A percentile compares a stretch with the other conserved stretches of the same genome.
Conservation (phyloP, 2,329 filamentous ascomycete genomes). For the Bipolaris sorokiniana region DNA sequence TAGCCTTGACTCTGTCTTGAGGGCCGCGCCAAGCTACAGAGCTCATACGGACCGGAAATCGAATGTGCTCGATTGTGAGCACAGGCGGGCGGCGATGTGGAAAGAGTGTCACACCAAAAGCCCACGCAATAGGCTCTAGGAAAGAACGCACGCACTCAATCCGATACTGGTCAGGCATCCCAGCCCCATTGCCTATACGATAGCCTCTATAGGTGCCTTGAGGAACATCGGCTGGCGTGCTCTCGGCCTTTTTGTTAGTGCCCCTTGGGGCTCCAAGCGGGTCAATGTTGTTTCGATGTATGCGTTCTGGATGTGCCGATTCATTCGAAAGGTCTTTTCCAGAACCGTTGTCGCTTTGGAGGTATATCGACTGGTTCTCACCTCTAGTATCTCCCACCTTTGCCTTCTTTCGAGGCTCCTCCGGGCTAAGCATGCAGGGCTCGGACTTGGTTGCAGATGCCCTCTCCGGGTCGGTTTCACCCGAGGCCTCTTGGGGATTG, state of each 20-base stretch:
- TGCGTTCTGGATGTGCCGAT: constrained; percentile 29
- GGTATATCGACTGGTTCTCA: constrained; percentile 16
- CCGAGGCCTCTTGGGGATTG: constrained; percentile 11
- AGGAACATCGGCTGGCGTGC: constrained; percentile 35
- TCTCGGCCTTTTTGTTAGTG: constrained; percentile 25
- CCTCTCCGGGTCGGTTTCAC: constrained; percentile 20
- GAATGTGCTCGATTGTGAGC: constrained; percentile 57
- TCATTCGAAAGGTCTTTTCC: constrained; percentile 13
- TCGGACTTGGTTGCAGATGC: constrained; percentile 15
- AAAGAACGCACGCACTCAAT: constrained; percentile 63
- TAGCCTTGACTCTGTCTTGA: constrained; percentile 58
- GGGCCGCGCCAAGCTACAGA: constrained; percentile 61
- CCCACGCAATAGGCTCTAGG: constrained; percentile 63
- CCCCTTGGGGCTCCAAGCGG: constrained; percentile 36
- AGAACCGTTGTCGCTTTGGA: constrained; percentile 19
- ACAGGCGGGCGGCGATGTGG: constrained; percentile 55
- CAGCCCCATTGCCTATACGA: constrained; percentile 61
- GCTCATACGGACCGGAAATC: constrained; percentile 63
- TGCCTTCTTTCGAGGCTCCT: constrained; percentile 49
- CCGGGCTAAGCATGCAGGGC: constrained; percentile 18
- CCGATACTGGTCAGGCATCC: constrained; percentile 65
- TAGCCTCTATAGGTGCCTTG: constrained; percentile 61
- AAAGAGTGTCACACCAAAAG: constrained; percentile 62
- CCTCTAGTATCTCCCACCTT: constrained; percentile 41
- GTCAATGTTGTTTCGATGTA: constrained; percentile 32